These are phyloP conservation scores for Sclerotinia borealis DNA, from an alignment of 2,329 filamentous ascomycete genomes.

Conservation along the genomic window DNA sequence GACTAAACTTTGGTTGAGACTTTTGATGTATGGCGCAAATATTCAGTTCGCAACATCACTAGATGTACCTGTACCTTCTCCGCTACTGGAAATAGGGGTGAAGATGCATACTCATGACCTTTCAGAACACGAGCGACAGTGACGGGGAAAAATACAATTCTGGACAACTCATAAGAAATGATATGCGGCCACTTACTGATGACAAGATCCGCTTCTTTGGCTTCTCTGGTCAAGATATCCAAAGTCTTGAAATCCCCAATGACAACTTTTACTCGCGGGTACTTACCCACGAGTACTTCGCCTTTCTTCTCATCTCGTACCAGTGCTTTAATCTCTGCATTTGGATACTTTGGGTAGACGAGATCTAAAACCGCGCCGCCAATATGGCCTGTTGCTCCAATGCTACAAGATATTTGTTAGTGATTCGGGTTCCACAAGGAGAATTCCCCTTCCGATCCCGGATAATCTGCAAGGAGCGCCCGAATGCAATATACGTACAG, in stretches of 20 bases:
- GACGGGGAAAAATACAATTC: too few species aligned
- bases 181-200: constrained; percentile 9
- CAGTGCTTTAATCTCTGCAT: not conserved
- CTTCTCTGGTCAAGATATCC: constrained; percentile 10
- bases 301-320: constrained; percentile 12
- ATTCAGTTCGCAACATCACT: not conserved
- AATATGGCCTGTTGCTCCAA: constrained; percentile 19
- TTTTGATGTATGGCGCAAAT: not conserved
- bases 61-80: not conserved
- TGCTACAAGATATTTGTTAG: not conserved
- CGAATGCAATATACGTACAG: not conserved
- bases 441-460: not conserved
- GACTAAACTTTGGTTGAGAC: not conserved
- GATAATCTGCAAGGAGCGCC: not conserved
- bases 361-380: constrained; percentile 16
- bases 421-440: not conserved
- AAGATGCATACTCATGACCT: too few species aligned
- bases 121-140: not conserved
- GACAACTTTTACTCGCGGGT: constrained; percentile 7
- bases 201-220: constrained; percentile 13
- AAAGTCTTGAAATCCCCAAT: constrained; percentile 11
- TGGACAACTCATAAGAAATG: not conserved
- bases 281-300: constrained; percentile 2
- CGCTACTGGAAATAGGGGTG: not conserved
- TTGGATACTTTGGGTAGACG: not conserved